Percentiles rank a stretch among this genome's conserved stretches.
Conservation (phyloP, 192 early-diverging fungal genomes). For the Backusella liffmaniae region DNA sequence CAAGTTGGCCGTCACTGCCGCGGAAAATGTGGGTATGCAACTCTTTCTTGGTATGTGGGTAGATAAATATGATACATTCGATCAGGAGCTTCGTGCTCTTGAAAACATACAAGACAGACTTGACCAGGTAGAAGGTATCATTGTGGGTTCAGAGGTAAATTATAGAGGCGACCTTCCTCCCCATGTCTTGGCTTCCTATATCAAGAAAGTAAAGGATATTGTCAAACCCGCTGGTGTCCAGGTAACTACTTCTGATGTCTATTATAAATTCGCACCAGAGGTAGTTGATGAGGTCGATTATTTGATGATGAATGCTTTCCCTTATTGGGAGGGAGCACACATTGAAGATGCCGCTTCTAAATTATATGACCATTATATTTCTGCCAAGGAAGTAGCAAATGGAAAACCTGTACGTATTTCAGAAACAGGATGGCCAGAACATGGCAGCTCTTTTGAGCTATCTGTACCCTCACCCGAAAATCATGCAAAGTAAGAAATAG, state of each 20-base stretch:
- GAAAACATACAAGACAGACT: constrained; percentile 25
- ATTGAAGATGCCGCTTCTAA: constrained; percentile 47
- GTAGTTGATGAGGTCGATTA: constrained; percentile 56
- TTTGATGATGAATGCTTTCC: constrained; percentile 50
- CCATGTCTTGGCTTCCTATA: constrained; percentile 45
- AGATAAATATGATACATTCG: constrained; percentile 42
- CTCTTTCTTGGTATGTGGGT: constrained; percentile 62
- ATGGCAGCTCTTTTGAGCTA: constrained; percentile 44
- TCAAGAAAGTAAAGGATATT: constrained; percentile 37
- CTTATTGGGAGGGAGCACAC: constrained; percentile 58
- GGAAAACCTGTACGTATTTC: constrained; percentile 53
- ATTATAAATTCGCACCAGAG: constrained; percentile 39
- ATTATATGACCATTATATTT: constrained; percentile 50
- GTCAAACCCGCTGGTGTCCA: constrained; percentile 38
- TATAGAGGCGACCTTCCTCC: constrained; percentile 54
- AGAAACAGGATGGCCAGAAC: constrained; percentile 65
- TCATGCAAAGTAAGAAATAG: constrained; percentile 34
- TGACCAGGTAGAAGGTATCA: constrained; percentile 44
- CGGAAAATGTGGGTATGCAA: constrained; percentile 48
- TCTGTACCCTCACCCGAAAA: constrained; percentile 49
- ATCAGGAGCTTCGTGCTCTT: constrained; percentile 45
- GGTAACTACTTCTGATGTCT: constrained; percentile 58
- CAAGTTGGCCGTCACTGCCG: constrained; percentile 46
- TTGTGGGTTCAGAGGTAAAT: constrained; percentile 60
- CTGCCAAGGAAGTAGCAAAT: constrained; percentile 38